These are phyloP conservation scores for Stevia rebaudiana DNA, from an alignment of 140 eudicot species.

Conservation along the genomic window DNA sequence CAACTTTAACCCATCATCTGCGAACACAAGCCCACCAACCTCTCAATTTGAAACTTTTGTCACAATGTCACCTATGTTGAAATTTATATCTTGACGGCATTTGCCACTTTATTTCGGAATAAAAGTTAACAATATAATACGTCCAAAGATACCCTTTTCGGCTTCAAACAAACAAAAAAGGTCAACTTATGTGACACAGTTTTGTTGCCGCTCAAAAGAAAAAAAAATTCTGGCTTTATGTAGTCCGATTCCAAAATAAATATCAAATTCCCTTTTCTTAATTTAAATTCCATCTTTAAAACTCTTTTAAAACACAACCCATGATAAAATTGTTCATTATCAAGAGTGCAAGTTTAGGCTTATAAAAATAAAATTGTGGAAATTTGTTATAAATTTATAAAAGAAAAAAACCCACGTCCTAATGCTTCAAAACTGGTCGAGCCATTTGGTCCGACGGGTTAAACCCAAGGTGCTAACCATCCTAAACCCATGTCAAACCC, in stretches of 20 bases:
- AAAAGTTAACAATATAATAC: conserved; percentile 7
- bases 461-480: background rate
- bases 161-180: conserved; percentile 12
- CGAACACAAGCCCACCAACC: too few relatives aligned
- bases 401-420: conserved; percentile 12
- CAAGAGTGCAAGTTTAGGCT: background rate
- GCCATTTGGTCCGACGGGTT: background rate
- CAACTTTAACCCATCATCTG: too few relatives aligned
- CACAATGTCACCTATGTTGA: too few relatives aligned
- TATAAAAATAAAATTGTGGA: background rate
- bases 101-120: background rate
- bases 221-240: background rate
- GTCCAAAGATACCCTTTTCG: conserved; percentile 35
- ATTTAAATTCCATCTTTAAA: background rate
- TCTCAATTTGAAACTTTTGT: too few relatives aligned
- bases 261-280: background rate
- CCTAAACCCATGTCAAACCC: conserved; percentile 22
- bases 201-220: too few relatives aligned
- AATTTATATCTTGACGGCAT: background rate
- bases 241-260: conserved; percentile 12
- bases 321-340: too few relatives aligned
- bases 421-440: conserved; percentile 36
- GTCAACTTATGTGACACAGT: conserved; percentile 23
- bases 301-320: background rate
- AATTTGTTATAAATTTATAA: background rate